A percentile compares a stretch with the other conserved stretches of the same genome.
phyloP scores from a whole-genome alignment of 1,284 basidiomycete species.

The Pisolithus thermaeus region DNA sequence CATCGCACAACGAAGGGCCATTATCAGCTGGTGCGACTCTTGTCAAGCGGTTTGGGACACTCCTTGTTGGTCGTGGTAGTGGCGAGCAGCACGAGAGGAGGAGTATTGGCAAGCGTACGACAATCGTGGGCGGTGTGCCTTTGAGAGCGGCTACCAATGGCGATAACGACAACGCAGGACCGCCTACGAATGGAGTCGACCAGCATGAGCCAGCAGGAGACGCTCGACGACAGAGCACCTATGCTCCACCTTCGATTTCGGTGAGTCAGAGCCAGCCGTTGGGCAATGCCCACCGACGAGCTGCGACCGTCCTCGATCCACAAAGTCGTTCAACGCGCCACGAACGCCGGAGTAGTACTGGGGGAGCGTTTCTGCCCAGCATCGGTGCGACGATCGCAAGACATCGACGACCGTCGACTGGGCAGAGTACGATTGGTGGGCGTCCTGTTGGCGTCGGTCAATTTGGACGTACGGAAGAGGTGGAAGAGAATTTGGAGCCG shows the following conservation, averaged over 20 bases:
- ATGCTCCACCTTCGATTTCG: constrained; percentile 33
- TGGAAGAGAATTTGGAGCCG: constrained; percentile 37
- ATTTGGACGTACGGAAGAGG: constrained; percentile 48
- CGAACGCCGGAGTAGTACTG: constrained; percentile 72
- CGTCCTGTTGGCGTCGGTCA: constrained; percentile 38
- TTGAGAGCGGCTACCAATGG: constrained; percentile 36
- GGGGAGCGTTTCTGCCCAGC: constrained; percentile 50
- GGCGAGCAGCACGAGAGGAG: constrained; percentile 35
- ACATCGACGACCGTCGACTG: constrained; percentile 61
- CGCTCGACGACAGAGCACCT: constrained; percentile 24
- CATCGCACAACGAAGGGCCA: constrained; percentile 24
- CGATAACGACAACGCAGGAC: constrained; percentile 18
- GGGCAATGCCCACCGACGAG: constrained; percentile 54
- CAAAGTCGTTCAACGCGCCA: constrained; percentile 54
- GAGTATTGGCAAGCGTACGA: constrained; percentile 41
- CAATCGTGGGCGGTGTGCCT: constrained; percentile 44
- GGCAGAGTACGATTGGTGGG: constrained; percentile 36
- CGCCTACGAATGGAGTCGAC: constrained; percentile 7
- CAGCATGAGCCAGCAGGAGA: constrained; percentile 15
- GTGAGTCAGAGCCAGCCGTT: constrained; percentile 54
- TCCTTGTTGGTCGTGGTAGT: constrained; percentile 45
- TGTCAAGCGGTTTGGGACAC: constrained; percentile 66
- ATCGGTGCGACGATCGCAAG: constrained; percentile 56
- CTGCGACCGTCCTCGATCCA: constrained; percentile 70
- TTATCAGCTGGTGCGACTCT: constrained; percentile 58